Percentiles rank a stretch among this genome's conserved stretches.
Conservation (phyloP, 345 rosid species). For the Arabidopsis thaliana region DNA sequence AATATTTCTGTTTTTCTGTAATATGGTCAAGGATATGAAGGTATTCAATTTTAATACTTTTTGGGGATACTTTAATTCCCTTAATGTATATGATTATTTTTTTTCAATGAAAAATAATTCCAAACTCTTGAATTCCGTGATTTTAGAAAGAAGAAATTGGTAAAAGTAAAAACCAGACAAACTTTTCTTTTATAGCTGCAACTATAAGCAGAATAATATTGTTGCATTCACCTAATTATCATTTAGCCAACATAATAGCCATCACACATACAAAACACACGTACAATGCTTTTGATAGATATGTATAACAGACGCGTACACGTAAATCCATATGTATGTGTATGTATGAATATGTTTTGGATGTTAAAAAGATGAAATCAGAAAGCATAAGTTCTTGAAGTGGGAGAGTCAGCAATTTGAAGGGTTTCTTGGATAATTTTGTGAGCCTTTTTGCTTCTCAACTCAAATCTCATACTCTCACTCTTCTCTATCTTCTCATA, state of each 20-base stretch:
- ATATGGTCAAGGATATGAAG: not conserved
- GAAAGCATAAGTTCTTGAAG: conserved; percentile 56
- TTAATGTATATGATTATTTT: too few relatives aligned
- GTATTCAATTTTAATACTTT: not conserved
- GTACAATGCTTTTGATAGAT: not conserved
- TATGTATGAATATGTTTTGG: conserved; percentile 26
- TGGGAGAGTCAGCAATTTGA: conserved; percentile 80
- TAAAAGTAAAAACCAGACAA: not conserved
- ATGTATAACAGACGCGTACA: conserved; percentile 31
- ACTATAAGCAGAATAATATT: not conserved
- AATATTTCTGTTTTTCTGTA: not conserved
- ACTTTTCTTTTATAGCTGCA: not conserved
- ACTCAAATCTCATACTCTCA: conserved; percentile 92
- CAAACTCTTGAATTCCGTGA: not conserved
- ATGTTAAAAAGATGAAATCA: conserved; percentile 41
- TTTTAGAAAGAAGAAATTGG: not conserved
- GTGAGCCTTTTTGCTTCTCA: conserved; percentile 80
- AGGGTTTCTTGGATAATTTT: conserved; percentile 76
- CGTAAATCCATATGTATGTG: conserved; percentile 16
- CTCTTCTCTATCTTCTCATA: conserved; percentile 90
- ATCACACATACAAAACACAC: conserved; percentile 27
- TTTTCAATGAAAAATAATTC: not conserved
- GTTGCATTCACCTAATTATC: not conserved
- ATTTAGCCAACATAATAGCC: conserved; percentile 22
- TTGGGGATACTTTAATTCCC: too few relatives aligned